phyloP scores from a whole-genome alignment of 805 yeast genomes.

The Isabelozyma gotoi region DNA sequence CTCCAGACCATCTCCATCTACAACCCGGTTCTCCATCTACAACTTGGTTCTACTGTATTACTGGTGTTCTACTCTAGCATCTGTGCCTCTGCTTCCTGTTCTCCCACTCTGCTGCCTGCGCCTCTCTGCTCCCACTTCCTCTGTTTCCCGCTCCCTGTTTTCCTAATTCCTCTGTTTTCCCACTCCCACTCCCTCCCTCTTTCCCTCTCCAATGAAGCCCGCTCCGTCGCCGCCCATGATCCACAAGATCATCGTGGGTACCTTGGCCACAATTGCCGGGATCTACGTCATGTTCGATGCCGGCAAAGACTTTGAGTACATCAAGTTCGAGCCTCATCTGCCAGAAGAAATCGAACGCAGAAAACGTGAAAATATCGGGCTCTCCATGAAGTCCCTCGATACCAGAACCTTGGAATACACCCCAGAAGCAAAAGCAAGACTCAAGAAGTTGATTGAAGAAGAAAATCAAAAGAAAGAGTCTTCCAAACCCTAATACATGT shows the following conservation, averaged over 20 bases:
- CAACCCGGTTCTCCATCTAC: no score
- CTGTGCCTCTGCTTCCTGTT: no score
- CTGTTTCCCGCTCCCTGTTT: no score
- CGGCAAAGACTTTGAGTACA: constrained; percentile 39
- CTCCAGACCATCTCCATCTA: no score
- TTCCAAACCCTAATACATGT: no score
- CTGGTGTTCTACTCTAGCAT: no score
- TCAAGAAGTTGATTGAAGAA: constrained; percentile 22
- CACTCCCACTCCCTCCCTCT: background rate
- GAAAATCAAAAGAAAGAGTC: no score
- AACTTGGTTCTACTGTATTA: no score
- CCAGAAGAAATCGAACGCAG: constrained; percentile 40
- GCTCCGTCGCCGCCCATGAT: constrained; percentile 32
- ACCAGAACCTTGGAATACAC: constrained; percentile 40
- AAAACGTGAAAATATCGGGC: constrained; percentile 28
- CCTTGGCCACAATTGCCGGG: constrained; percentile 35
- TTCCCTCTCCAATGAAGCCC: constrained; percentile 6
- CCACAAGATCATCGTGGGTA: constrained; percentile 34
- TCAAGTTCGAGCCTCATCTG: constrained; percentile 37
- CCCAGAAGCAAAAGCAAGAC: constrained; percentile 41
- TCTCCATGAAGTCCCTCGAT: constrained; percentile 29
- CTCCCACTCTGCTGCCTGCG: no score
- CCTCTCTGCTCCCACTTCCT: no score
- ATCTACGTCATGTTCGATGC: constrained; percentile 29
- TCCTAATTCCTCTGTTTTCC: no score